Evolutionary conservation across 768 basidiomycete species (phyloP).

Genomic region (Pleurotus platypus): DNA sequence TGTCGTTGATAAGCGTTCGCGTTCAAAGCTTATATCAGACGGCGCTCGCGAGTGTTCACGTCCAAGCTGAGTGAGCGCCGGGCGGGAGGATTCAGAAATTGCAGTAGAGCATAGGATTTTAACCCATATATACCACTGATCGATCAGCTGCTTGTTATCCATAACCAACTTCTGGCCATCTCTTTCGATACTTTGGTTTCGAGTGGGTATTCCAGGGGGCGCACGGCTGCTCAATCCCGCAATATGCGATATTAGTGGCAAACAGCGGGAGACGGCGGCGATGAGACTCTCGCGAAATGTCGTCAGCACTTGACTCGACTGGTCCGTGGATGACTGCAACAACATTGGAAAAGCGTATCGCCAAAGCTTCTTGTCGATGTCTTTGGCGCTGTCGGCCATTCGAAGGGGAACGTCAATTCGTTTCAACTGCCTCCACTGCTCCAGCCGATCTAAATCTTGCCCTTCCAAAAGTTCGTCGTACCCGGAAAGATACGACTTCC

Average conservation of each 20-base stretch:
- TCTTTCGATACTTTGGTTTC: conserved; percentile 39
- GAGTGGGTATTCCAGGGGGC: conserved; percentile 41
- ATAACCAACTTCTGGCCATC: conserved; percentile 49
- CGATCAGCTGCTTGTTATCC: conserved; percentile 57
- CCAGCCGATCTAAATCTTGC: conserved; percentile 55
- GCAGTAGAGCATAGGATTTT: conserved; percentile 85
- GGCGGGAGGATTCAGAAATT: conserved; percentile 56
- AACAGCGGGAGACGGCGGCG: conserved; percentile 66
- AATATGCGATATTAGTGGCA: conserved; percentile 66
- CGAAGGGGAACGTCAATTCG: conserved; percentile 56
- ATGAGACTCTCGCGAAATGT: conserved; percentile 64
- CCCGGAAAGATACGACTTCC: conserved; percentile 50
- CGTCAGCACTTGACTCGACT: conserved; percentile 38
- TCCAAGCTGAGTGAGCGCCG: conserved; percentile 47
- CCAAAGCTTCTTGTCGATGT: conserved; percentile 73
- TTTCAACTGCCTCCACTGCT: conserved; percentile 61
- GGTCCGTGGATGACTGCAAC: conserved; percentile 52
- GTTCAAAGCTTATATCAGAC: conserved; percentile 73
- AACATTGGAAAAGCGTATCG: conserved; percentile 66
- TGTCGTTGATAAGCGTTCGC: conserved; percentile 79
- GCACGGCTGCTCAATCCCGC: conserved; percentile 65
- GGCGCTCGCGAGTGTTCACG: conserved; percentile 69
- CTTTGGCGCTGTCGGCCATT: conserved; percentile 68
- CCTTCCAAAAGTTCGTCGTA: conserved; percentile 66
- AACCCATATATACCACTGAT: conserved; percentile 84